Evolutionary conservation across 176 grass and related monocot genomes (phyloP), one percentile per base, ranked within the genome.

Genomic region (bread wheat (Triticum aestivum)): DNA sequence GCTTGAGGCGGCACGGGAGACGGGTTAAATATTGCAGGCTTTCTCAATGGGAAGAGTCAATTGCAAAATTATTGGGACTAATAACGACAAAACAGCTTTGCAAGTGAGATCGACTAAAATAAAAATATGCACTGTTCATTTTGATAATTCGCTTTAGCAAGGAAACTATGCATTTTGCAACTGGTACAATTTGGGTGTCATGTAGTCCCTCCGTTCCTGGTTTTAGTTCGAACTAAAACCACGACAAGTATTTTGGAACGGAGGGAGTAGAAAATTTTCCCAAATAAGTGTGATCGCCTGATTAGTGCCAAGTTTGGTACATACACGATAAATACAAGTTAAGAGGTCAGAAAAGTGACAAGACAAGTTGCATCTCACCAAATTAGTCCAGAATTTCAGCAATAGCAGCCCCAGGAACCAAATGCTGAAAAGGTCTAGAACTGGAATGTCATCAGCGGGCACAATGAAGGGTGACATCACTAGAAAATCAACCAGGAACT

Each of bases 311-410:
- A 49, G 30, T 69, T 23, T 20, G 81, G 81, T 61, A 39, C n/a
- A 79, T 37, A 34, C 30, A 70, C 11, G 30, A 70, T 51, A 72
- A 84, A 71, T 29, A 61, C 67, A 52, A 78, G 29, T 49, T 75
- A 67, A 58, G 80, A 86, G 61, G 44, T 27, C 52, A 66, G 29
- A 11, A 71, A 80, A 80, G 18, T 11, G 32, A 67, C 63, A 73
- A 73, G 39, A 78, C 12, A 76, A 42, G 30, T 73, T 73, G 24
- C 13, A 32, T 82, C 88, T 83, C 76, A 93, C 92, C 92, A 88
- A 75, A 65, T 38, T 93, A 34, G 72, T 86, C 86, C 92, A 91
- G 62, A 86, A 23, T 75, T 85, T 79, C 67, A 93, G 82, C 80
- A 86, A 17, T 64, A 81, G 27, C 24, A 61, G 61, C 56, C 90